These are phyloP conservation scores for Cylindrodendrum hubeiense DNA, from an alignment of 2,329 filamentous ascomycete species.

Conservation along the genomic window DNA sequence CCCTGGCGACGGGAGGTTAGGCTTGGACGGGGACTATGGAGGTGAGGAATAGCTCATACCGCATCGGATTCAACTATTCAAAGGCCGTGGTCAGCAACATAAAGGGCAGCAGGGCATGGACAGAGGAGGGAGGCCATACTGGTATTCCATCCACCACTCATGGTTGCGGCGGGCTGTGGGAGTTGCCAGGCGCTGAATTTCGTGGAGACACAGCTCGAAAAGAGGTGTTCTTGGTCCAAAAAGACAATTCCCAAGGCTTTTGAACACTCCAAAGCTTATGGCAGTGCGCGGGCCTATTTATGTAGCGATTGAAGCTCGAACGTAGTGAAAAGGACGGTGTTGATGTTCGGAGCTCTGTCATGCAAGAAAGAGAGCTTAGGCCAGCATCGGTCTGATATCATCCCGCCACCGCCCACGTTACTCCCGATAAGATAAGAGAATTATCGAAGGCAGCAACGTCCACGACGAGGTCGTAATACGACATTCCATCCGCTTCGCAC, in stretches of 20 bases:
- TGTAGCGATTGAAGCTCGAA: constrained; percentile 2
- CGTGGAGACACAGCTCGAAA: background rate
- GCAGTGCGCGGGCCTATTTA: background rate
- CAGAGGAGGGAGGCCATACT: constrained; percentile 61
- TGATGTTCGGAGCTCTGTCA: constrained; percentile 23
- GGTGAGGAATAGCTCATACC: constrained; percentile 61
- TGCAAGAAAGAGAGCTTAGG: constrained; percentile 17
- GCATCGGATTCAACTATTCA: constrained; percentile 87
- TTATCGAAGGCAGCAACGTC: constrained; percentile 36
- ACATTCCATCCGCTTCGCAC: background rate
- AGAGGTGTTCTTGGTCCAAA: background rate
- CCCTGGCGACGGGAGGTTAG: constrained; percentile 65
- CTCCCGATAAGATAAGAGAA: constrained; percentile 42
- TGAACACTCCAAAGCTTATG: background rate
- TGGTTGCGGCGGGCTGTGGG: constrained; percentile 46
- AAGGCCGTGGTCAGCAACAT: constrained; percentile 19
- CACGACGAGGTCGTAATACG: constrained; percentile 3
- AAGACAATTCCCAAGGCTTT: background rate
- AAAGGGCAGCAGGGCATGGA: background rate
- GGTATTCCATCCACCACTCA: constrained; percentile 94
- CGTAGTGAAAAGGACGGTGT: constrained; percentile 12
- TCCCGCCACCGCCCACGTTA: constrained; percentile 29
- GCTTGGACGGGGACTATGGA: constrained; percentile 6
- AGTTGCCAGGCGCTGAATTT: background rate
- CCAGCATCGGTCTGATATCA: constrained; percentile 42